These are phyloP conservation scores for Solanum pinnatisectum DNA, from an alignment of 257 asterid genomes.

Conservation along the genomic window DNA sequence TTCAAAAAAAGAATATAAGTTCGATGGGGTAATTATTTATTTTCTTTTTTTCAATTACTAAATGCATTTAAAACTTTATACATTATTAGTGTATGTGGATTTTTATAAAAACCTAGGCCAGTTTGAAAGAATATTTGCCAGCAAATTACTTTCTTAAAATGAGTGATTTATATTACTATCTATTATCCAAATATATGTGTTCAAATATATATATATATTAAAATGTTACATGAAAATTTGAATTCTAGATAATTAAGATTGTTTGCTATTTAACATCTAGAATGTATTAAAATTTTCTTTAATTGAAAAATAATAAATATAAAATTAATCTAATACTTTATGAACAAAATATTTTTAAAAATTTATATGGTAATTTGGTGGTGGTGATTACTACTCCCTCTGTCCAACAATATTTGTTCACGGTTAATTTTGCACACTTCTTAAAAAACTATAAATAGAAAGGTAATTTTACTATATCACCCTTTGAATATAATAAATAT, in stretches of 20 bases:
- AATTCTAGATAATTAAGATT: neutral
- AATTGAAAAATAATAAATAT: neutral
- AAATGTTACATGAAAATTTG: neutral
- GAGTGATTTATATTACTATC: neutral
- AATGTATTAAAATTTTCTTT: neutral
- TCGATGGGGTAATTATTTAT: too few species aligned
- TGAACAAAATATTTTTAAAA: neutral
- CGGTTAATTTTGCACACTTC: too few species aligned
- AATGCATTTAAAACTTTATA: neutral
- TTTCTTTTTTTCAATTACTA: neutral
- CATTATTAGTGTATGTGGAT: neutral
- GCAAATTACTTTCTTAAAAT: neutral
- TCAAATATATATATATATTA: neutral
- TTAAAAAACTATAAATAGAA: too few species aligned
- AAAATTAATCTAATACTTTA: neutral
- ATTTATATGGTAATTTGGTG: neutral
- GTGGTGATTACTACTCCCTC: neutral
- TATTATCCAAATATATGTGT: too few species aligned
- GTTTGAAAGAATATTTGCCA: neutral
- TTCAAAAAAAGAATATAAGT: too few species aligned
- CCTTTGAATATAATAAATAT: too few species aligned
- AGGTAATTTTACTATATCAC: too few species aligned
- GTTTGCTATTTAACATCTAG: neutral
- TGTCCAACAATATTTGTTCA: too few species aligned
- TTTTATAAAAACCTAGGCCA: neutral